Base-by-base conservation (phyloP, 192 early-diverging fungal genomes). In the Podila clonocystis region DNA sequence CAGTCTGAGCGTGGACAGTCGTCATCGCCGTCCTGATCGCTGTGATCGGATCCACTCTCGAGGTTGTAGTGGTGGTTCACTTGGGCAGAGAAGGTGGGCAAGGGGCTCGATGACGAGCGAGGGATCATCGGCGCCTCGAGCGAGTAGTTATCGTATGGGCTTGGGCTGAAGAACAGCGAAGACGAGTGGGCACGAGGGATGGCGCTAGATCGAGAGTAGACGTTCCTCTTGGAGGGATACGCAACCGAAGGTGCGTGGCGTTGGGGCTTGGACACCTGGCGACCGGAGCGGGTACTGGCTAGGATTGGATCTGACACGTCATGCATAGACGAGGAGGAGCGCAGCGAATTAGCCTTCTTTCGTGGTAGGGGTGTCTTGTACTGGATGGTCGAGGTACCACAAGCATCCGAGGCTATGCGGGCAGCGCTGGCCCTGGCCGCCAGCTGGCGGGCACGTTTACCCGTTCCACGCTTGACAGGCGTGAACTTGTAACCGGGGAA, bases 401-500 rank as follows among this genome's bases (percentile, higher is more conserved):
- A 3, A 9, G 57, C 33, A 8, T 5, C 33, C 26, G 61, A 66
- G 9, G 57, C 36, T 48, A 36, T 63, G 26, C 58, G 36, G 8
- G 68, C 58, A 11, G 63, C 68, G 2, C 67, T 38, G 7, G 65
- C 60, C 41, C 22, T 34, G 8, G 69, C 70, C 2, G 65, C 67
- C n/a, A 62, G 29, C 24, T 58, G 62, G 29, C 68, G 72, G 24
- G 73, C 74, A 17, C 67, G 83, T 38, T 82, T 82, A 9, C 72
- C 80, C 3, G 72, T 74, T 12, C 73, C 73, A 13, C 80, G 68
- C 72, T 85, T 82, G 41, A 38, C 62, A 2, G 84, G 84, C 4
- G 74, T 50, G 67, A 85, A 85, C 68, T 85, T 85, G 55, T 74
- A 85, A 33, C 72, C 30, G 12, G 84, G 84, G 49, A 77, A 72